phyloP scores from a whole-genome alignment of 177 flowering plant genomes.

The Telopea speciosissima region DNA sequence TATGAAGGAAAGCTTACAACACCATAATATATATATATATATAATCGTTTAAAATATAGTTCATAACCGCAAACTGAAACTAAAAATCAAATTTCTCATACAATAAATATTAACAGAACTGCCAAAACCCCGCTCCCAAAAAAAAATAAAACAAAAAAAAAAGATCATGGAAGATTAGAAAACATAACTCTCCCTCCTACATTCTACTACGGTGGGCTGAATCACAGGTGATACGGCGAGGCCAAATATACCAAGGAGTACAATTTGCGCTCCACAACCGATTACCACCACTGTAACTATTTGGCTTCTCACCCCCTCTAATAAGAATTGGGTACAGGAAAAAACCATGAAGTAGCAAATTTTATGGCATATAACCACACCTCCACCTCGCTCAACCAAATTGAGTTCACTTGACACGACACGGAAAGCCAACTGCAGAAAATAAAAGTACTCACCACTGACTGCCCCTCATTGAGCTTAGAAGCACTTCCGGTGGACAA shows the following conservation, averaged over 20 bases:
- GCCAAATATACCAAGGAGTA: background rate
- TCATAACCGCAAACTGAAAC: constrained; percentile 2
- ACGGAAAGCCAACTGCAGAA: constrained; percentile 1
- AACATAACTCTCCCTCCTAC: background rate
- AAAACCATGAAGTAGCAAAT: background rate
- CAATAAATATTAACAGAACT: constrained; percentile 2
- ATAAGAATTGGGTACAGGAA: background rate
- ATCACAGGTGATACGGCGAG: background rate
- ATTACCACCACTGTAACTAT: background rate
- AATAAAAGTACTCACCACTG: background rate
- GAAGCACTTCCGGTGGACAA: constrained; percentile 3
- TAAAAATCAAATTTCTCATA: background rate
- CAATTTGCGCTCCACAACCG: background rate
- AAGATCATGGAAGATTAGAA: background rate
- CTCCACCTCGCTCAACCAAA: background rate
- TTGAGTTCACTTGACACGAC: constrained; percentile 5
- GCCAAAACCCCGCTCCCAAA: background rate
- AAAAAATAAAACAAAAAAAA: background rate
- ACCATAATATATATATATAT: background rate
- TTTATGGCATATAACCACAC: background rate
- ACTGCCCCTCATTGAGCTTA: background rate
- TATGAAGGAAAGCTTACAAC: background rate
- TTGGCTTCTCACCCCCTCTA: background rate
- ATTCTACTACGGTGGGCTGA: background rate
- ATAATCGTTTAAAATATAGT: background rate